Percentiles rank a stretch among this genome's conserved stretches.
Conservation (phyloP, 192 early-diverging fungal species). For the Linnemannia hyalina region DNA sequence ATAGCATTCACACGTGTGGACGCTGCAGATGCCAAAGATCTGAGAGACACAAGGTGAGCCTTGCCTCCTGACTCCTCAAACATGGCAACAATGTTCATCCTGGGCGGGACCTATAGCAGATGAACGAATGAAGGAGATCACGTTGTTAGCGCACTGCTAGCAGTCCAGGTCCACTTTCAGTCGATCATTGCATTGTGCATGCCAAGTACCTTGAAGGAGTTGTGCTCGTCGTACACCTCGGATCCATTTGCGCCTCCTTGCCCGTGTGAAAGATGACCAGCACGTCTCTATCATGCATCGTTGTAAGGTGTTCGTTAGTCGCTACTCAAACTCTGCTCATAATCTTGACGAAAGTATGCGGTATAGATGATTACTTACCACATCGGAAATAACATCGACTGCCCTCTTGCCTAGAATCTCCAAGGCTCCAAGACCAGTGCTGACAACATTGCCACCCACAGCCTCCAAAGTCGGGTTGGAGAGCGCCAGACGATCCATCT, state of each 20-base stretch:
- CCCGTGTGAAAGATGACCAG: constrained; percentile 25
- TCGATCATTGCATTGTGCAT: not conserved
- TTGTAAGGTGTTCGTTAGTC: not conserved
- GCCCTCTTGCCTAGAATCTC: constrained; percentile 49
- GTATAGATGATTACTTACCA: constrained; percentile 15
- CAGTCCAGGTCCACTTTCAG: too few relatives aligned
- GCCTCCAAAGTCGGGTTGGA: constrained; percentile 29
- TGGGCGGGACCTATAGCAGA: constrained; percentile 17
- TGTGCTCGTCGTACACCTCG: constrained; percentile 17
- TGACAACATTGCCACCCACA: constrained; percentile 46
- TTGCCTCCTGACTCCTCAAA: constrained; percentile 29
- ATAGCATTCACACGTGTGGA: not conserved
- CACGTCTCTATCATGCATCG: constrained; percentile 28
- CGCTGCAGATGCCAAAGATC: constrained; percentile 9
- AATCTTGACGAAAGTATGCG: not conserved
- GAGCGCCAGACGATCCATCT: constrained; percentile 8
- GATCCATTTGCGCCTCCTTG: constrained; percentile 7
- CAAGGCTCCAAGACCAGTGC: constrained; percentile 46
- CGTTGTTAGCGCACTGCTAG: not conserved
- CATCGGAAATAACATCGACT: constrained; percentile 46
- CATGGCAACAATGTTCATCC: constrained; percentile 24
- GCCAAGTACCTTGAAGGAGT: constrained; percentile 28
- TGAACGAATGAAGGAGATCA: not conserved
- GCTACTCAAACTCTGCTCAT: not conserved
- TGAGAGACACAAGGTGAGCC: not conserved